phyloP scores from a whole-genome alignment of 2,329 filamentous ascomycete species.

The Cucurbitaria berberidis region DNA sequence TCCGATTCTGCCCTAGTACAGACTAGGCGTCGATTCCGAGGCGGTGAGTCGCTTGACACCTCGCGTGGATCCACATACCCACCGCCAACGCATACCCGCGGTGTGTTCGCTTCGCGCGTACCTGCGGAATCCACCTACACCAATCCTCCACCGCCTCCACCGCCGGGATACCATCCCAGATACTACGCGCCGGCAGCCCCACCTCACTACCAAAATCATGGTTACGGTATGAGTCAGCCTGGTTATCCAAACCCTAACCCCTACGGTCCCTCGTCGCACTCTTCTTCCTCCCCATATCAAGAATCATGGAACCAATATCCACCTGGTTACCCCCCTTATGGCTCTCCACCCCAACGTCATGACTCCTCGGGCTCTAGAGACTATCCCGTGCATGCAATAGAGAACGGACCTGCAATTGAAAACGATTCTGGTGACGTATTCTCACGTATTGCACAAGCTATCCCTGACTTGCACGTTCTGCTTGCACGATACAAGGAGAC shows the following conservation, averaged over 20 bases:
- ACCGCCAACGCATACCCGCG: constrained; percentile 36
- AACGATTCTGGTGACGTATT: constrained; percentile 48
- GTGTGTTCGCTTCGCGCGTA: constrained; percentile 45
- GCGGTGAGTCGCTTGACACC: constrained; percentile 40
- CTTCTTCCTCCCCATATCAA: constrained; percentile 46
- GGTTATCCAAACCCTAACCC: constrained; percentile 39
- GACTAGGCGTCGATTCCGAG: constrained; percentile 31
- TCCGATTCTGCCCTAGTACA: constrained; percentile 41
- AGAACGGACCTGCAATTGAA: constrained; percentile 42
- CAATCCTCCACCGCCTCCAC: constrained; percentile 74
- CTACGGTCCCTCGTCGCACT: constrained; percentile 45
- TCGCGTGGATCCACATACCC: constrained; percentile 32
- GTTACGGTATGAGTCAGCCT: constrained; percentile 44
- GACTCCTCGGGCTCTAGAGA: constrained; percentile 47
- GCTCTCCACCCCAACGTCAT: constrained; percentile 44
- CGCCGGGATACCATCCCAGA: constrained; percentile 53
- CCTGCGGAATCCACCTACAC: constrained; percentile 43
- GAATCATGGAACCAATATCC: constrained; percentile 45
- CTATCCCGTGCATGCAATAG: constrained; percentile 37
- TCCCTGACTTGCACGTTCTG: constrained; percentile 48
- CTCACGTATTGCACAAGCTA: constrained; percentile 46
- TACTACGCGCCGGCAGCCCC: constrained; percentile 45
- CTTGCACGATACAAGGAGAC: constrained; percentile 58
- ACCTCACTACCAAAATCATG: constrained; percentile 44
- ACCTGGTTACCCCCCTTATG: constrained; percentile 44